Conservation (phyloP, 129 eudicot genomes). For the Gnaphalium uliginosum region DNA sequence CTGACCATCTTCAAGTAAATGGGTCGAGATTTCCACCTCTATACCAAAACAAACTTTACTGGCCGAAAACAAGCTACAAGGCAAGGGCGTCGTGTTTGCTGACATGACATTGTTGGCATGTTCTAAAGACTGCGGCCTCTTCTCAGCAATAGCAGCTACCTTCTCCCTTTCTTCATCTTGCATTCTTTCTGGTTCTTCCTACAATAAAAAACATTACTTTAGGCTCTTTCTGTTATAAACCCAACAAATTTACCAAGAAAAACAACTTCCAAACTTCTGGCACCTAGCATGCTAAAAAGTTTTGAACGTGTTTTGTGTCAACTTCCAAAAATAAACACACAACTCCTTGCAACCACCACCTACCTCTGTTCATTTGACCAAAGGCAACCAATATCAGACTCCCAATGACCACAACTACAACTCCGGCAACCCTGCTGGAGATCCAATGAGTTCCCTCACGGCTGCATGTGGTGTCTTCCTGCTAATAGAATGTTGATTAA, state of each 20-base stretch:
- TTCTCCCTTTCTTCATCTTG: too few relatives aligned
- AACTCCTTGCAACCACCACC: slow-evolving; percentile 16
- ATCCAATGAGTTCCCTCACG: slow-evolving; percentile 1
- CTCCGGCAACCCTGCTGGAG: slow-evolving; percentile 24
- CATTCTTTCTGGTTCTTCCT: too few relatives aligned
- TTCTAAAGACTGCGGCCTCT: too few relatives aligned
- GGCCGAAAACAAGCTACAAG: too few relatives aligned
- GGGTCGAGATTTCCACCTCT: too few relatives aligned
- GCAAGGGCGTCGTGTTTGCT: too few relatives aligned
- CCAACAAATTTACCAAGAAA: not conserved
- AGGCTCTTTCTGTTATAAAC: not conserved
- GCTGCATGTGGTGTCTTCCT: slow-evolving; percentile 9
- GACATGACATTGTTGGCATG: too few relatives aligned
- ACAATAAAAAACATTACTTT: too few relatives aligned
- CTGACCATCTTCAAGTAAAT: too few relatives aligned
- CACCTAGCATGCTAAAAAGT: slow-evolving; percentile 5
- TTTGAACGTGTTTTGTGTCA: not conserved
- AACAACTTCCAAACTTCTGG: not conserved
- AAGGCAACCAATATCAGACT: slow-evolving; percentile 32
- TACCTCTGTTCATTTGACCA: slow-evolving; percentile 37
- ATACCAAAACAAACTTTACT: too few relatives aligned
- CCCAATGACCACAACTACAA: slow-evolving; percentile 33
- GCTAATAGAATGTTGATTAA: not conserved
- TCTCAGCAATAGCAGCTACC: too few relatives aligned
- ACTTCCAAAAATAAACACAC: not conserved